Conservation (phyloP, 1,139 yeast genomes). For the Schizosaccharomyces versatilis region DNA sequence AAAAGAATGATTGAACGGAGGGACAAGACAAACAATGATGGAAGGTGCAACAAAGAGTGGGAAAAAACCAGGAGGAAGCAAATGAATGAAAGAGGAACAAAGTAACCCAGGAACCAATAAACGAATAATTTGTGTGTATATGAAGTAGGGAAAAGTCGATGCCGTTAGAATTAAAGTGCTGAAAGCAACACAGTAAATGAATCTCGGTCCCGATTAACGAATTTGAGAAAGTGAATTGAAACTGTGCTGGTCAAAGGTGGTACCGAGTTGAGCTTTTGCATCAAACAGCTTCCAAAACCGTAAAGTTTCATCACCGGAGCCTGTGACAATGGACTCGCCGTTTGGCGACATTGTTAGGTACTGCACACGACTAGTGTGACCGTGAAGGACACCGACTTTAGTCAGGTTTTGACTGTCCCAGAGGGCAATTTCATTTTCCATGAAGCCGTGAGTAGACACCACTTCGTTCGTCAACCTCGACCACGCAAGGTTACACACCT, state of each 20-base stretch:
- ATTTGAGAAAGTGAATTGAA: background rate
- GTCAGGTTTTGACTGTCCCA: conserved; percentile 93
- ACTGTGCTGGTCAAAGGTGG: background rate
- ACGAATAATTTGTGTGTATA: too few relatives aligned
- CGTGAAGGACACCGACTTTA: conserved; percentile 79
- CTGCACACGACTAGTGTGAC: conserved; percentile 80
- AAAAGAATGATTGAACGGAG: too few relatives aligned
- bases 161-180: too few relatives aligned
- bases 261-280: background rate
- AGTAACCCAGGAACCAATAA: too few relatives aligned
- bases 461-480: conserved; percentile 75
- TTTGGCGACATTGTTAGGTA: conserved; percentile 82
- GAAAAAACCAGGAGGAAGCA: too few relatives aligned
- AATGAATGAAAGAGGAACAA: too few relatives aligned
- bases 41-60: too few relatives aligned
- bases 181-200: too few relatives aligned
- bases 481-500: conserved; percentile 88
- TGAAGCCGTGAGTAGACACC: conserved; percentile 88
- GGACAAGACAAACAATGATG: too few relatives aligned
- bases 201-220: background rate
- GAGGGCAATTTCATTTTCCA: conserved; percentile 74
- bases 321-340: conserved; percentile 93
- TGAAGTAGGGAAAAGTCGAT: too few relatives aligned
- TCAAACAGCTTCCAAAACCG: conserved; percentile 25
- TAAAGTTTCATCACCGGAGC: conserved; percentile 94